Evolutionary conservation across 441 rosid species (phyloP).

Genomic region (Melastoma candidum): DNA sequence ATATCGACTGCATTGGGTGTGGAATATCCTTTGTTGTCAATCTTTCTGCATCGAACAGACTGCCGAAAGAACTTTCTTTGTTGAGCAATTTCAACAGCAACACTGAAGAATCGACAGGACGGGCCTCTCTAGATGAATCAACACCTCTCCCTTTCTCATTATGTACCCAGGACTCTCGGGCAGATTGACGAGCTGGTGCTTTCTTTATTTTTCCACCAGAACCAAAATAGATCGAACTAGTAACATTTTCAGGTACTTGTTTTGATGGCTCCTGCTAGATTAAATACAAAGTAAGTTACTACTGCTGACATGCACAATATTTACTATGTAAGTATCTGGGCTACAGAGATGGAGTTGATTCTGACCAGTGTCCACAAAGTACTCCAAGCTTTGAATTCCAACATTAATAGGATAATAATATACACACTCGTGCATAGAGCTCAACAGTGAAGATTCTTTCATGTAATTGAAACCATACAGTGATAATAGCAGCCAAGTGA

Average conservation of each 20-base stretch:
- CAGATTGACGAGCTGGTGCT: slow-evolving; percentile 35
- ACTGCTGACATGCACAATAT: too few relatives aligned
- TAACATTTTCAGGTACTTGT: slow-evolving; percentile 28
- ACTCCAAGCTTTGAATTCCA: too few relatives aligned
- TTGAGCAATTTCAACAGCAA: slow-evolving; percentile 23
- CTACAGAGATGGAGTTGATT: neutral
- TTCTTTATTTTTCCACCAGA: slow-evolving; percentile 91
- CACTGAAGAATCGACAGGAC: slow-evolving; percentile 63
- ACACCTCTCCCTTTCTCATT: slow-evolving; percentile 28
- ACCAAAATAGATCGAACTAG: slow-evolving; percentile 43
- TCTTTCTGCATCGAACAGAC: slow-evolving; percentile 22
- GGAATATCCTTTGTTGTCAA: slow-evolving; percentile 24
- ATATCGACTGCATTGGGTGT: slow-evolving; percentile 85
- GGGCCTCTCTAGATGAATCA: slow-evolving; percentile 37
- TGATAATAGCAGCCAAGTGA: neutral
- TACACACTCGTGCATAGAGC: too few relatives aligned
- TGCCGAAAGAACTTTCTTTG: slow-evolving; percentile 21
- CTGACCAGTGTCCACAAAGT: too few relatives aligned
- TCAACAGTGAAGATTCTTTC: too few relatives aligned
- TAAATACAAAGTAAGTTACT: neutral
- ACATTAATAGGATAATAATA: too few relatives aligned
- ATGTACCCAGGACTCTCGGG: slow-evolving; percentile 68
- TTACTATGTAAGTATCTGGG: too few relatives aligned
- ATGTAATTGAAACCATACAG: neutral
- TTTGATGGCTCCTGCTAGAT: slow-evolving; percentile 42